Base-by-base conservation (phyloP, 2,329 filamentous ascomycete species). In the Scedosporium apiospermum region DNA sequence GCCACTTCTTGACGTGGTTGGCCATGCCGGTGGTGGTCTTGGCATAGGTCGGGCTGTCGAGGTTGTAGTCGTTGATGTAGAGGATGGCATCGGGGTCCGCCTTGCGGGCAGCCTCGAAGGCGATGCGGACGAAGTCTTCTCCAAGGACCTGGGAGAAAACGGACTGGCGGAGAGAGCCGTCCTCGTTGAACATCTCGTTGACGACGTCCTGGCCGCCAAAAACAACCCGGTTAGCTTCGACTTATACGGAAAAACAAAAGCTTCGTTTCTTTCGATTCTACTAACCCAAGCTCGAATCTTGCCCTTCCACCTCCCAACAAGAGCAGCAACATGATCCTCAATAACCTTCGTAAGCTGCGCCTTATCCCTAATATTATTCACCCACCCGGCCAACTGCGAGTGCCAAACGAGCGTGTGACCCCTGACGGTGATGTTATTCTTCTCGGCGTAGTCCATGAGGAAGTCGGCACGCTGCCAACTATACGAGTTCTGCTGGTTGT, bases 61-160 rank as follows among this genome's bases (percentile, higher is more conserved):
- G 80, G 76, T 88, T 89, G 74, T 81, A 84, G 72, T 91, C 88
- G 74, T 91, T 92, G 75, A 91, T 89, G 77, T 89, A 92, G 46
- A 91, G 78, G 74, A 87, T 88, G 2, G 85, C 87, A 63, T 74
- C 68, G 2, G 88, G 86, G 71, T 91, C 88, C 14, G 86, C 87
- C 7, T 78, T 78, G 60, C 83, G 81, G 21, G 89, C 88, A 10
- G 88, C 83, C 61, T 82, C 78, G 75, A 91, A 91, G 42, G 88
- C 88, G 68, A 89, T 87, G 23, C 78, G 77, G 61, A 91, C 83
- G 69, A 88, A 90, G 71, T 82, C 81, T 74, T 90, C 87, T 55
- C 88, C 88, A 4, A 91, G 80, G 2, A 90, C 83, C 27, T 82
- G 79, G 68, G 78, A 87, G 76, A 89, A 91, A 67, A 89, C 85